These are phyloP conservation scores for Candida tropicalis DNA, from an alignment of 1,139 yeast species.

Conservation along the genomic window DNA sequence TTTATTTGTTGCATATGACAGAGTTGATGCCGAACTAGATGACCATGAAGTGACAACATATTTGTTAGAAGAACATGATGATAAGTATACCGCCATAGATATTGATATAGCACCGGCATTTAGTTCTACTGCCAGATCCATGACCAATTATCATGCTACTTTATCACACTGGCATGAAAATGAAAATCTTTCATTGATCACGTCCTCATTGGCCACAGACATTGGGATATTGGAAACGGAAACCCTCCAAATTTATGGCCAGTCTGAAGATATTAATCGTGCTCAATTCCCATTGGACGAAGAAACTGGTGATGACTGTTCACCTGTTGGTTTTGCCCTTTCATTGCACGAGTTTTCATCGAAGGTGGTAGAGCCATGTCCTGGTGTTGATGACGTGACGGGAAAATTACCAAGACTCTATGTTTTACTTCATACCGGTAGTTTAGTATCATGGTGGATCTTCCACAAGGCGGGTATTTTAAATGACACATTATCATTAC, in stretches of 20 bases:
- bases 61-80: slow-evolving; percentile 10
- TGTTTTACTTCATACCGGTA: slow-evolving; percentile 65
- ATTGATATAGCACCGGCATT: slow-evolving; percentile 59
- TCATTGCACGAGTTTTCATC: slow-evolving; percentile 51
- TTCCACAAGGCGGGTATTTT: slow-evolving; percentile 54
- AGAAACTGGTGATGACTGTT: slow-evolving; percentile 64
- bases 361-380: slow-evolving; percentile 54
- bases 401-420: slow-evolving; percentile 65
- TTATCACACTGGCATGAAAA: slow-evolving; percentile 47
- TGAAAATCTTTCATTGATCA: slow-evolving; percentile 39
- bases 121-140: slow-evolving; percentile 52
- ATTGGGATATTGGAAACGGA: slow-evolving; percentile 30
- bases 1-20: slow-evolving; percentile 17
- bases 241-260: slow-evolving; percentile 11
- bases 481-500: slow-evolving; percentile 24
- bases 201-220: slow-evolving; percentile 68
- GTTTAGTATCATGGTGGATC: slow-evolving; percentile 64
- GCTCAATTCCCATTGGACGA: slow-evolving; percentile 74
- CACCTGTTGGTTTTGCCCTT: slow-evolving; percentile 68
- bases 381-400: slow-evolving; percentile 53
- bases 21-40: slow-evolving; percentile 20
- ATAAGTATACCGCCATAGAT: slow-evolving; percentile 12
- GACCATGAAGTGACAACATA: slow-evolving; percentile 21
- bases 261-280: slow-evolving; percentile 63
- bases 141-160: slow-evolving; percentile 47